These are phyloP conservation scores for Neocucurbitaria cava DNA, from an alignment of 2,329 filamentous ascomycete species.

Conservation along the genomic window DNA sequence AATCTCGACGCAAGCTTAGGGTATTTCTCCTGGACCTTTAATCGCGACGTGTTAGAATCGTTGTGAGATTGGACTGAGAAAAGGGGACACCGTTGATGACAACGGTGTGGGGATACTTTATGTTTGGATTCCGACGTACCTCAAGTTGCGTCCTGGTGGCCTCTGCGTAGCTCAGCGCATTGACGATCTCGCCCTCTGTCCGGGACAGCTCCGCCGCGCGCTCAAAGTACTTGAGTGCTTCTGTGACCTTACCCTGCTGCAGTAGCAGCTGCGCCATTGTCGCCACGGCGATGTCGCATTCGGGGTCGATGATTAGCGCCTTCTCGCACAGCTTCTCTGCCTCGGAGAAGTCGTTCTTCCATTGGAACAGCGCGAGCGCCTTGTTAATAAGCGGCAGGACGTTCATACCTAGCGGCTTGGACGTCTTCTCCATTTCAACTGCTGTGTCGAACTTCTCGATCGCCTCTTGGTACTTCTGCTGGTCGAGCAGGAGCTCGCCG, in stretches of 20 bases:
- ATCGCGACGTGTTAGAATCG: slow-evolving; percentile 13
- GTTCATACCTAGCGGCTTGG: slow-evolving; percentile 94
- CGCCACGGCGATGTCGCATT: slow-evolving; percentile 97
- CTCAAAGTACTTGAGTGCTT: slow-evolving; percentile 96
- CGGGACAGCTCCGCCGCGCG: slow-evolving; percentile 91
- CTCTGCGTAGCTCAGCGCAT: slow-evolving; percentile 95
- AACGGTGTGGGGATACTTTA: too few species aligned
- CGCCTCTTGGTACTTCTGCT: slow-evolving; percentile 92
- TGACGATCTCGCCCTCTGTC: slow-evolving; percentile 94
- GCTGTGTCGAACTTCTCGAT: slow-evolving; percentile 98
- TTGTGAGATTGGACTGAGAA: background rate
- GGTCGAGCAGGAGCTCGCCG: slow-evolving; percentile 93
- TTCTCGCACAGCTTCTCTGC: slow-evolving; percentile 97
- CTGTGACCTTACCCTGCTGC: slow-evolving; percentile 95
- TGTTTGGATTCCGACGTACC: slow-evolving; percentile 30
- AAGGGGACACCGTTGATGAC: too few species aligned
- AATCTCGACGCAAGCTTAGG: slow-evolving; percentile 58
- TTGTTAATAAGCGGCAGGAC: slow-evolving; percentile 98
- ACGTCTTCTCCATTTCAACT: slow-evolving; percentile 97
- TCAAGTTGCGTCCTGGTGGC: slow-evolving; percentile 95
- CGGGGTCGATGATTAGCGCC: slow-evolving; percentile 95
- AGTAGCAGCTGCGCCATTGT: slow-evolving; percentile 98
- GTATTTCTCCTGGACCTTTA: slow-evolving; percentile 62
- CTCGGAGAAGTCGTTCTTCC: slow-evolving; percentile 95
- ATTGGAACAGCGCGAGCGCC: slow-evolving; percentile 94